phyloP scores from a whole-genome alignment of 2,329 filamentous ascomycete genomes.

The Pestalotiopsis sp. region DNA sequence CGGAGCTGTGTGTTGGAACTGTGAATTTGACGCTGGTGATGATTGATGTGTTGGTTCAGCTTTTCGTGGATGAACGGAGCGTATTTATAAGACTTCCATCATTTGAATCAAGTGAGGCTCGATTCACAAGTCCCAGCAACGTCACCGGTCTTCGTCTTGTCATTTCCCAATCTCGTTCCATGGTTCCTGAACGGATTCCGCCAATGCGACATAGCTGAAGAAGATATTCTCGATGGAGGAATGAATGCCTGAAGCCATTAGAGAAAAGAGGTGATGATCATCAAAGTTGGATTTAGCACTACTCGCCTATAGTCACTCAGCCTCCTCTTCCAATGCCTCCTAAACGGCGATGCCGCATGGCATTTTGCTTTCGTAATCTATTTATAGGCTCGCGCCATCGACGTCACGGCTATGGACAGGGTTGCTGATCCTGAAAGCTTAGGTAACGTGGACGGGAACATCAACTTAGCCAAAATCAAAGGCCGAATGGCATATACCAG shows the following conservation, averaged over 20 bases:
- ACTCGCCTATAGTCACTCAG: not conserved
- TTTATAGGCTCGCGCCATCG: not conserved
- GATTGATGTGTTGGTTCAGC: not conserved
- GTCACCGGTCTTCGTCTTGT: not conserved
- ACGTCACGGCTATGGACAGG: not conserved
- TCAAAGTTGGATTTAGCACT: not conserved
- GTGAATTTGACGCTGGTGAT: not conserved
- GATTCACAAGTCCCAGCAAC: not conserved
- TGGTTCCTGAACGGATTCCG: not conserved
- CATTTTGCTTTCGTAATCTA: not conserved
- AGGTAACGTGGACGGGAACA: not conserved
- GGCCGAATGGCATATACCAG: not conserved
- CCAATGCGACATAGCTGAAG: not conserved
- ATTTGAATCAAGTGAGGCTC: not conserved
- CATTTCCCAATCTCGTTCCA: not conserved
- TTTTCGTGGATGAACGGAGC: not conserved
- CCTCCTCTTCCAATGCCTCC: not conserved
- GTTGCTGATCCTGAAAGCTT: not conserved
- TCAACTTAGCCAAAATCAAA: not conserved
- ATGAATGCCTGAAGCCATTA: not conserved
- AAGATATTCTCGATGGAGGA: not conserved
- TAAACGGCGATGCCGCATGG: not conserved
- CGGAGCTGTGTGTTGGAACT: not conserved
- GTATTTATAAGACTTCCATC: not conserved
- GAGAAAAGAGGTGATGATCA: not conserved